Percentiles rank a stretch among this genome's conserved stretches.
Conservation (phyloP, 1,284 basidiomycete genomes). For the Boletellus deceptivus region DNA sequence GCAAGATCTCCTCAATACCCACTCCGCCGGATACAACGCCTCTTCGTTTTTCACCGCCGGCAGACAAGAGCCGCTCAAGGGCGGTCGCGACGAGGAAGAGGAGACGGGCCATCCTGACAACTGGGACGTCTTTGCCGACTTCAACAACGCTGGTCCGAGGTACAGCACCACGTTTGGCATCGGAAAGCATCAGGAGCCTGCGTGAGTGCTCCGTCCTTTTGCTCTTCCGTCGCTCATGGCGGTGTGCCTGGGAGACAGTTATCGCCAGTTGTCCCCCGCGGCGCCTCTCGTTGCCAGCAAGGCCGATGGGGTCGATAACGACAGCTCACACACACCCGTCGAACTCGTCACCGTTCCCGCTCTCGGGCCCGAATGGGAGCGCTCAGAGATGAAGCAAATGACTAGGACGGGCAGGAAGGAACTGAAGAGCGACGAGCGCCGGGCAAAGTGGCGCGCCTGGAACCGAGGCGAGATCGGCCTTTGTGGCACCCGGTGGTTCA, state of each 20-base stretch:
- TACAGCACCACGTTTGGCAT: conserved; percentile 64
- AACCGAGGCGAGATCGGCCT: conserved; percentile 70
- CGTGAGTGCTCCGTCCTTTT: conserved; percentile 31
- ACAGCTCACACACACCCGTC: conserved; percentile 45
- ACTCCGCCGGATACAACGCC: conserved; percentile 65
- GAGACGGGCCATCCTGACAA: conserved; percentile 43
- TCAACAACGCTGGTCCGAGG: conserved; percentile 82
- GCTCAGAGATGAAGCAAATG: conserved; percentile 71
- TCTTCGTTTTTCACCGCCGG: conserved; percentile 63
- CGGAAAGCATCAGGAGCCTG: conserved; percentile 35
- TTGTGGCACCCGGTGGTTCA: conserved; percentile 73
- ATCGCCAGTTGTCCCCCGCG: conserved; percentile 49
- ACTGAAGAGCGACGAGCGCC: conserved; percentile 53
- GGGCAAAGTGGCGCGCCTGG: conserved; percentile 64
- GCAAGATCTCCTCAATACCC: conserved; percentile 43
- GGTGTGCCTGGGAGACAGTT: conserved; percentile 35
- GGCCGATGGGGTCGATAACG: conserved; percentile 34
- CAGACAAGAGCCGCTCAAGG: conserved; percentile 70
- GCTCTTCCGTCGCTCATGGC: not conserved
- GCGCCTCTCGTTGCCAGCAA: conserved; percentile 31
- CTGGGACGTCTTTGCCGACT: conserved; percentile 89
- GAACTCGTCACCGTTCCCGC: conserved; percentile 88
- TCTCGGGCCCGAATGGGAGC: conserved; percentile 83
- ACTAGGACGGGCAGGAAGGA: conserved; percentile 67
- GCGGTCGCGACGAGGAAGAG: conserved; percentile 61